Evolutionary conservation across 2,329 filamentous ascomycete species (phyloP), one percentile per base, ranked within the genome.

Genomic region (Colletotrichum zoysiae): DNA sequence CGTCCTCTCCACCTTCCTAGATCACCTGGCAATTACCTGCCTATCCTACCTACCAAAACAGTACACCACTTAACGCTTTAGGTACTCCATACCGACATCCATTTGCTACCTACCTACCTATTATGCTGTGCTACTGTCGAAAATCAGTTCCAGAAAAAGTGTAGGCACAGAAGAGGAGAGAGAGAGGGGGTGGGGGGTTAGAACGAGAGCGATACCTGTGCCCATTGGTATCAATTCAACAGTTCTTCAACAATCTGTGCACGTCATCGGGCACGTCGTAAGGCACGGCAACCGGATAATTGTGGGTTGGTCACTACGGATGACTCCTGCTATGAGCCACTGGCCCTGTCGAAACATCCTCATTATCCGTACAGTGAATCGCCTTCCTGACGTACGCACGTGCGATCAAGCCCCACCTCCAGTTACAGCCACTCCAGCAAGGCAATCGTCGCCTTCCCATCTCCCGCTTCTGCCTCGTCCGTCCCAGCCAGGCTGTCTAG

Each of bases 341-440:
- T 2, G 48, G 48, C 12, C 20, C 20, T 23, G 26, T 48, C 44
- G 46, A 38, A 40, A 9, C 46, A 51, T 51, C 14, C 18, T 50
- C n/a, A 44, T 62, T 40, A n/a, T n/a, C n/a, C n/a, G n/a, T n/a
- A 35, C 30, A 40, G 59, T 26, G 58, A 12, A 23, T 23, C 33
- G 51, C 59, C 38, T 57, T 68, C 57, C 65, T 59, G 58, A 57
- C 65, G 65, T 68, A 68, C 50, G 58, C 50, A 63, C 16, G 9
- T 30, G 20, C n/a, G n/a, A 23, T 30, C 8, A 33, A 20, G 11
- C 11, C 23, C 40, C 23, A 35, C 44, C 5, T 30, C 35, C 23
- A 55, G 48, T 26, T 5, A 40, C 61, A 12, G 12, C 30, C 12
- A 26, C 46, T 46, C n/a, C 16, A 20, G 40, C 46, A 51, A 51